Percentiles rank a stretch among this genome's conserved stretches.
Evolutionary conservation across 2,329 filamentous ascomycete genomes (phyloP).

Genomic region (Cryoendolithus antarcticus): DNA sequence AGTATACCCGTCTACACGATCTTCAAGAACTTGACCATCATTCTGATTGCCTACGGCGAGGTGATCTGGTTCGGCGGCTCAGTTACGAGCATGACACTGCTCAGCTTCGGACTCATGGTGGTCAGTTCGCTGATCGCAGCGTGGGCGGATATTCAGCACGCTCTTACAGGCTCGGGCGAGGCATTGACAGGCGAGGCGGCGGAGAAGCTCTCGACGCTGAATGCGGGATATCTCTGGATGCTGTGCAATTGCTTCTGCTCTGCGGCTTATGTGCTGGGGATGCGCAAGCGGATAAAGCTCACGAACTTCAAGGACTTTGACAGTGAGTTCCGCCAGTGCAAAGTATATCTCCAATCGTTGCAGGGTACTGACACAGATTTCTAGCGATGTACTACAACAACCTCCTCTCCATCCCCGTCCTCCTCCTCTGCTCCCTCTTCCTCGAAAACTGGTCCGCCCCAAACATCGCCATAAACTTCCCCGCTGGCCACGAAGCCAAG

Average conservation of each 20-base stretch:
- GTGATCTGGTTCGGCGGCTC: conserved; percentile 96
- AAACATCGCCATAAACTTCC: conserved; percentile 84
- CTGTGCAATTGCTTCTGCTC: conserved; percentile 91
- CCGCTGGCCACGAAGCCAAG: conserved; percentile 49
- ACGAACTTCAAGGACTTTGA: conserved; percentile 99
- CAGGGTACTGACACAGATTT: neutral
- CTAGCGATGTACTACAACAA: conserved; percentile 99
- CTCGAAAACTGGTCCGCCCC: conserved; percentile 82
- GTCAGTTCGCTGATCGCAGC: conserved; percentile 87
- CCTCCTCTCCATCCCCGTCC: conserved; percentile 84
- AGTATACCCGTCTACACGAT: conserved; percentile 98
- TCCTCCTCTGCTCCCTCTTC: conserved; percentile 68
- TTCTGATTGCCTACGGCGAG: conserved; percentile 95
- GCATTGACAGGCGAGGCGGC: conserved; percentile 41
- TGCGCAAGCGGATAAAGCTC: conserved; percentile 98
- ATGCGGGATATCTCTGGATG: conserved; percentile 97
- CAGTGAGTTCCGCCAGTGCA: conserved; percentile 50
- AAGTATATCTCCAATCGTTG: neutral
- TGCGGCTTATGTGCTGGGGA: conserved; percentile 75
- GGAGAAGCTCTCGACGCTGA: conserved; percentile 73
- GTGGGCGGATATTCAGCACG: conserved; percentile 92
- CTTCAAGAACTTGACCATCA: conserved; percentile 99
- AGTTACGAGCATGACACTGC: conserved; percentile 73
- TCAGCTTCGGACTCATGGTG: conserved; percentile 95
- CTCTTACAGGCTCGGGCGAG: conserved; percentile 43